Percentiles rank a stretch among this genome's conserved stretches.
Evolutionary conservation across 257 asterid species (phyloP).

Genomic region (Striga asiatica): DNA sequence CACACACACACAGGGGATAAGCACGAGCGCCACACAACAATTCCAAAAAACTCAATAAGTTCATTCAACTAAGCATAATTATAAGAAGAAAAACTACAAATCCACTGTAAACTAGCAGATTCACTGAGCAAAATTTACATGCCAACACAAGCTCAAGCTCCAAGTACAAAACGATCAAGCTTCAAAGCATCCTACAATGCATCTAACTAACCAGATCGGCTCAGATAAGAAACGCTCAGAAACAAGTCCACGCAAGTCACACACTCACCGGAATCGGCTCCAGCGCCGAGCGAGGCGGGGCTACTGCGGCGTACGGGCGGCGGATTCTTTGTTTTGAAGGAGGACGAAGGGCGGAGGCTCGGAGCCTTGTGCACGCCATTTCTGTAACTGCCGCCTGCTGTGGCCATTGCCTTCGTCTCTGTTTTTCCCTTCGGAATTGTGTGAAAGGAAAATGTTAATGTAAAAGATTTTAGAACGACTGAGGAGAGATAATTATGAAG

Average conservation of each 20-base stretch:
- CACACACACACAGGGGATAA: background rate
- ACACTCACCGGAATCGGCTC: conserved; percentile 59
- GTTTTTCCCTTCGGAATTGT: background rate
- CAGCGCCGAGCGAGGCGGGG: conserved; percentile 28
- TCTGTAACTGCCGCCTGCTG: conserved; percentile 48
- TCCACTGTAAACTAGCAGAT: background rate
- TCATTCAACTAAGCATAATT: background rate
- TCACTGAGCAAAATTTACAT: conserved; percentile 13
- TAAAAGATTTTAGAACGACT: background rate
- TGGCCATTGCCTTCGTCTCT: conserved; percentile 39
- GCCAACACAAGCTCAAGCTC: conserved; percentile 12
- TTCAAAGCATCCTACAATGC: background rate
- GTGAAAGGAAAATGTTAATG: conserved; percentile 1
- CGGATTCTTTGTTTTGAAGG: conserved; percentile 72
- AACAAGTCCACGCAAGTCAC: conserved; percentile 7
- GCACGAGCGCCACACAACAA: background rate
- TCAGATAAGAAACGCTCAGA: background rate
- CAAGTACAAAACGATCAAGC: conserved; percentile 8
- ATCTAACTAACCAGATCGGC: conserved; percentile 29
- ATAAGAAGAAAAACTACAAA: background rate
- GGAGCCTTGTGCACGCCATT: conserved; percentile 60
- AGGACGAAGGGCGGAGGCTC: conserved; percentile 60
- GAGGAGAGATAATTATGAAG: background rate
- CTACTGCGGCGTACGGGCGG: conserved; percentile 75
- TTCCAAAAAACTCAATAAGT: background rate